Conservation (phyloP, 2,329 filamentous ascomycete species). For the Nigrospora sphaerica region DNA sequence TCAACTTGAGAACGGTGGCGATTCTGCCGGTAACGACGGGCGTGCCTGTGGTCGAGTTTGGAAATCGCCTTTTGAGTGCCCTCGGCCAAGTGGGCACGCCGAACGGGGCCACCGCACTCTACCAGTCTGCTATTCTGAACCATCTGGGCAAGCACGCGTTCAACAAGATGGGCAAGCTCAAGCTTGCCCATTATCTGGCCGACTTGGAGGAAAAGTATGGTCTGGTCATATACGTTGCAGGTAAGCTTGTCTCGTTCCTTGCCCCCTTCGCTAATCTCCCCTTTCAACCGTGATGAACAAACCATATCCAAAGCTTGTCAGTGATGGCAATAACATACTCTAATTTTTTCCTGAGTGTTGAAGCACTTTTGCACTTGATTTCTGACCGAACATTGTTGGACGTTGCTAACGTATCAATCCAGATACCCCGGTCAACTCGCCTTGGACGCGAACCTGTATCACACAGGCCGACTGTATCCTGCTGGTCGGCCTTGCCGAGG, state of each 20-base stretch:
- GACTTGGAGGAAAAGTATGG: conserved; percentile 97
- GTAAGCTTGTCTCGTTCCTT: conserved; percentile 33
- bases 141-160: conserved; percentile 95
- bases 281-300: conserved; percentile 43
- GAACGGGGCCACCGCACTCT: conserved; percentile 85
- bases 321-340: conserved; percentile 53
- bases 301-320: conserved; percentile 40
- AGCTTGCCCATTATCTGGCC: conserved; percentile 89
- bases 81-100: conserved; percentile 82
- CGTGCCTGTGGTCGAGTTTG: conserved; percentile 91
- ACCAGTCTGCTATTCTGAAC: conserved; percentile 88
- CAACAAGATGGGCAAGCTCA: conserved; percentile 93
- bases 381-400: background rate
- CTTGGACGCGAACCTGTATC: conserved; percentile 98
- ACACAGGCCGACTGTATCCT: conserved; percentile 94
- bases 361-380: background rate
- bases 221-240: conserved; percentile 87
- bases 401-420: conserved; percentile 19
- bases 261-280: background rate
- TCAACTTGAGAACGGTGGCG: conserved; percentile 89
- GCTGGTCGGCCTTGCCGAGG: conserved; percentile 83
- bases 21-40: conserved; percentile 86
- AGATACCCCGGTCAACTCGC: conserved; percentile 95
- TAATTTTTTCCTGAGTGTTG: conserved; percentile 59
- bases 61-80: conserved; percentile 79